These are phyloP conservation scores for Pisolithus albus DNA, from an alignment of 768 basidiomycete genomes.

Conservation along the genomic window DNA sequence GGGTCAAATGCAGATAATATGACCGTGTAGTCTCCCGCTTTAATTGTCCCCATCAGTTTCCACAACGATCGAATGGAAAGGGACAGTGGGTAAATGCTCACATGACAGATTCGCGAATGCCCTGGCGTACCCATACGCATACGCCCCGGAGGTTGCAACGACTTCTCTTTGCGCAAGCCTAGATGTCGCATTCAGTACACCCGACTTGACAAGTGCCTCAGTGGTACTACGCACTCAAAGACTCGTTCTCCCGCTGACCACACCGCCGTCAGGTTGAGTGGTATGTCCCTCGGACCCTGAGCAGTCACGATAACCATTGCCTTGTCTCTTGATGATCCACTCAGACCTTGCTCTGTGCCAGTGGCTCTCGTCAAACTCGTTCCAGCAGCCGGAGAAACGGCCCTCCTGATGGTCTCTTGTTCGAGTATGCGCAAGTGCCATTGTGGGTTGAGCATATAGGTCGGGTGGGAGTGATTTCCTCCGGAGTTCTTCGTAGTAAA, in stretches of 20 bases:
- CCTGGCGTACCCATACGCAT: constrained; percentile 70
- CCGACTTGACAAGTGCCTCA: background rate
- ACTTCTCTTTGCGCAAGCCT: constrained; percentile 65
- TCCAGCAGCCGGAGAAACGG: background rate
- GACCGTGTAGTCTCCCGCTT: constrained; percentile 68
- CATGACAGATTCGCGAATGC: constrained; percentile 46
- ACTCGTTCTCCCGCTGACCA: constrained; percentile 75
- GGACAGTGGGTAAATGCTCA: constrained; percentile 23
- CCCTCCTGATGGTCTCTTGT: constrained; percentile 11
- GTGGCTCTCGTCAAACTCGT: constrained; percentile 1
- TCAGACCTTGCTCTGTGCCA: constrained; percentile 8
- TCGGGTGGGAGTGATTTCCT: constrained; percentile 72
- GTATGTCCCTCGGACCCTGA: constrained; percentile 55
- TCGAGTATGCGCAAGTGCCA: constrained; percentile 61
- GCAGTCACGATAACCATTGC: constrained; percentile 39
- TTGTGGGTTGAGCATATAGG: constrained; percentile 89
- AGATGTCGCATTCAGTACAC: background rate
- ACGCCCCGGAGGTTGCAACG: constrained; percentile 68
- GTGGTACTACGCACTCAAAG: constrained; percentile 52
- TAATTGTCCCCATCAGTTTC: constrained; percentile 1
- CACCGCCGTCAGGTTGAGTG: constrained; percentile 65
- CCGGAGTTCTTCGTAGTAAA: constrained; percentile 72
- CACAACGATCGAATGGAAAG: background rate
- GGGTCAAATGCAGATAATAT: constrained; percentile 85
- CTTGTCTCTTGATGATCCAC: constrained; percentile 20